phyloP scores from a whole-genome alignment of 352 stramenopile species.

The Phytophthora palmivora region DNA sequence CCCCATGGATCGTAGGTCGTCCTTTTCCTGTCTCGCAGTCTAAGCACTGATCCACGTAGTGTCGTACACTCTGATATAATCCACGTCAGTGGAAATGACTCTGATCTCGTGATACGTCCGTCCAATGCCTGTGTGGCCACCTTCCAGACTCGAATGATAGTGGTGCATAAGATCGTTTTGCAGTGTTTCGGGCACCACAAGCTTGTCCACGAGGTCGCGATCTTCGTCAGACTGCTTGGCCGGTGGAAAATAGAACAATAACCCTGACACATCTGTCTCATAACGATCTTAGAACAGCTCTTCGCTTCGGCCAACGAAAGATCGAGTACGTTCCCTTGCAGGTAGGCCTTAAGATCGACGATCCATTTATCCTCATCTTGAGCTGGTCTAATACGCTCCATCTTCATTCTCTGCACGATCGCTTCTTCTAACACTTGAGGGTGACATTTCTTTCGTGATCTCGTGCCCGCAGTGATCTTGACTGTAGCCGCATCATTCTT shows the following conservation, averaged over 20 bases:
- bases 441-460: no score
- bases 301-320: neutral
- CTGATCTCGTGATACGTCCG: no score
- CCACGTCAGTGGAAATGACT: neutral
- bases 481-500: no score
- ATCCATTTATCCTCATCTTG: constrained; percentile 11
- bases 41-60: neutral
- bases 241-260: constrained; percentile 3
- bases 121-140: no score
- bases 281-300: constrained; percentile 14
- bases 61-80: neutral
- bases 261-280: neutral
- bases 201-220: no score
- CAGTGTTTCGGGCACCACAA: no score
- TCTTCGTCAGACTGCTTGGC: no score
- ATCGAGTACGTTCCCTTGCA: neutral
- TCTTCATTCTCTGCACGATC: neutral
- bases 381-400: neutral
- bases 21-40: neutral
- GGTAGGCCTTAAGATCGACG: constrained; percentile 2
- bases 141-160: no score
- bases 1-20: neutral
- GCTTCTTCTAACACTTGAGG: no score
- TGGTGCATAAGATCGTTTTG: no score
- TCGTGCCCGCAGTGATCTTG: no score